Base-by-base conservation (phyloP, 2,329 filamentous ascomycete genomes). In the Claviceps monticola region DNA sequence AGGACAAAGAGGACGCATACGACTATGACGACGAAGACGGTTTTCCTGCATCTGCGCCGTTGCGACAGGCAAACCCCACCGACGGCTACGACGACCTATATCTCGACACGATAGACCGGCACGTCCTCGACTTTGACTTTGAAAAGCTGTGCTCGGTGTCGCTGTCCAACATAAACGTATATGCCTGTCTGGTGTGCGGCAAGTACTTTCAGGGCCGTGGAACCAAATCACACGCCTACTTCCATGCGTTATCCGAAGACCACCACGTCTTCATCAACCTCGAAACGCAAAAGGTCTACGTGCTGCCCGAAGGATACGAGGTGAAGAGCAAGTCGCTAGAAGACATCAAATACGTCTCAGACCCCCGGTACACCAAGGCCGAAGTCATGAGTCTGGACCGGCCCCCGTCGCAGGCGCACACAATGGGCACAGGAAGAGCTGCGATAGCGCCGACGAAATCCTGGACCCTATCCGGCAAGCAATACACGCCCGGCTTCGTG, bases 191-290 rank as follows among this genome's bases (percentile, higher is more conserved):
- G 11, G 87, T 97, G 1, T 98, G 93, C 67, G 93, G 93, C n/a
- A 91, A 88, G 67, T 98, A 98, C 73, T 98, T 86, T 67, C 89
- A 96, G 68, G 93, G 93, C 50, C 80, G 93, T 60, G 93, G 93
- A 0, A 86, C 86, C 16, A 95, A 93, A 64, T 96, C 91, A 50
- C 86, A 96, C 68, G 93, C 93, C 60, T 98, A 98, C 71, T 96
- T 95, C 67, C 93, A 98, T 72, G 86, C 91, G 54, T 82, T 98
- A 55, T 91, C 98, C 62, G 84, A 94, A 59, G 87, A 84, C 56
- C 93, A 98, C 69, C 93, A 98, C 74, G 91, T 97, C 53, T 98
- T 88, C 69, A 91, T 98, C 75, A 97, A 97, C 70, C 93, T 98
- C 81, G 83, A 89, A 65, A 89, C 86, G 4, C 88, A 94, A 66